phyloP scores from a whole-genome alignment of 164 flowering plant species.

The Echeveria elegans region DNA sequence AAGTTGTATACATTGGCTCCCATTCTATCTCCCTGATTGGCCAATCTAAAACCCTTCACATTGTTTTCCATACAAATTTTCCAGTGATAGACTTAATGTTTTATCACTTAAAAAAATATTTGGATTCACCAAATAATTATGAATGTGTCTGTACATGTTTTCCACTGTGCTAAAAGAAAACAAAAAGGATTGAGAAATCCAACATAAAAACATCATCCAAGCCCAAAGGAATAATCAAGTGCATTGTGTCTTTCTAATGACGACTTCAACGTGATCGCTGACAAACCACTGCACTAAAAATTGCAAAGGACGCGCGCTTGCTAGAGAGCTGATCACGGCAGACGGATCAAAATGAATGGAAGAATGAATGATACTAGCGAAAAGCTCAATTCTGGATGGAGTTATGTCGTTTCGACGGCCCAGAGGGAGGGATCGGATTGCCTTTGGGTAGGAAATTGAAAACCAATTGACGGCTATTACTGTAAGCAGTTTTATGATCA shows the following conservation, averaged over 20 bases:
- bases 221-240: neutral
- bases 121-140: neutral
- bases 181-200: neutral
- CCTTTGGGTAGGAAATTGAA: conserved; percentile 26
- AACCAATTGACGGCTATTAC: conserved; percentile 3
- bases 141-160: neutral
- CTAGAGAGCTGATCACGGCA: neutral
- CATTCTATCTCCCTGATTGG: too few relatives aligned
- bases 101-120: neutral
- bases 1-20: too few relatives aligned
- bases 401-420: conserved; percentile 32
- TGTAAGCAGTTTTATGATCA: neutral
- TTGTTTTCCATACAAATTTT: too few relatives aligned
- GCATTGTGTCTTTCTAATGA: too few relatives aligned
- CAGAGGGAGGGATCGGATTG: conserved; percentile 25
- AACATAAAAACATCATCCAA: neutral
- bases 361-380: neutral
- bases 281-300: neutral
- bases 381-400: conserved; percentile 12
- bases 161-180: neutral
- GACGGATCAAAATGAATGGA: neutral
- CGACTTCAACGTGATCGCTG: too few relatives aligned
- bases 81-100: neutral
- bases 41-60: too few relatives aligned
- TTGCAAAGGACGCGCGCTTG: neutral